Percentiles rank a stretch among this genome's conserved stretches.
Evolutionary conservation across 176 grass and related monocot genomes (phyloP).

Genomic region (Ensete glaucum): DNA sequence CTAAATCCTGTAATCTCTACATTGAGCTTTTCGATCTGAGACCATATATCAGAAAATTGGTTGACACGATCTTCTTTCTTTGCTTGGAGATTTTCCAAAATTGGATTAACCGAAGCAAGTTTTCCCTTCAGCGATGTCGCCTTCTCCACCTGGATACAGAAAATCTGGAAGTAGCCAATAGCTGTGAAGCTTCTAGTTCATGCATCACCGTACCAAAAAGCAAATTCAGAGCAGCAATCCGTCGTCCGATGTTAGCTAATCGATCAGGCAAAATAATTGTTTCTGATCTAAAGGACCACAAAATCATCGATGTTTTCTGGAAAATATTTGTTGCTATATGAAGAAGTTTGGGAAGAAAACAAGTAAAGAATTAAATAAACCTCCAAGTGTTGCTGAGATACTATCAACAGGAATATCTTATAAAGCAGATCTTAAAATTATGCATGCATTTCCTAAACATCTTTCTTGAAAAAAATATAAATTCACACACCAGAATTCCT

Average conservation of each 20-base stretch:
- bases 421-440: no score
- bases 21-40: slow-evolving; percentile 79
- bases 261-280: background rate
- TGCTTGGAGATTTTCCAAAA: slow-evolving; percentile 70
- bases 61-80: slow-evolving; percentile 80
- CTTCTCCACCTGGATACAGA: slow-evolving; percentile 47
- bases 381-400: background rate
- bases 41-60: slow-evolving; percentile 58
- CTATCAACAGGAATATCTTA: no score
- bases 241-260: no score
- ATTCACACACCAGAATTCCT: no score
- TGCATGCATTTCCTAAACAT: no score
- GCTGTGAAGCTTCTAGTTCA: background rate
- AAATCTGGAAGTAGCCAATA: slow-evolving; percentile 7
- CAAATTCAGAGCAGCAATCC: no score
- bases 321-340: background rate
- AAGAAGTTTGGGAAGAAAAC: background rate
- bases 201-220: background rate
- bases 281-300: background rate
- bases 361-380: background rate
- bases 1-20: slow-evolving; percentile 52
- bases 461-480: no score
- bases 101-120: slow-evolving; percentile 54
- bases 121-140: slow-evolving; percentile 63
- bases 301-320: background rate